phyloP scores from a whole-genome alignment of 139 green algal genomes.

The Zygnema circumcarinatum region DNA sequence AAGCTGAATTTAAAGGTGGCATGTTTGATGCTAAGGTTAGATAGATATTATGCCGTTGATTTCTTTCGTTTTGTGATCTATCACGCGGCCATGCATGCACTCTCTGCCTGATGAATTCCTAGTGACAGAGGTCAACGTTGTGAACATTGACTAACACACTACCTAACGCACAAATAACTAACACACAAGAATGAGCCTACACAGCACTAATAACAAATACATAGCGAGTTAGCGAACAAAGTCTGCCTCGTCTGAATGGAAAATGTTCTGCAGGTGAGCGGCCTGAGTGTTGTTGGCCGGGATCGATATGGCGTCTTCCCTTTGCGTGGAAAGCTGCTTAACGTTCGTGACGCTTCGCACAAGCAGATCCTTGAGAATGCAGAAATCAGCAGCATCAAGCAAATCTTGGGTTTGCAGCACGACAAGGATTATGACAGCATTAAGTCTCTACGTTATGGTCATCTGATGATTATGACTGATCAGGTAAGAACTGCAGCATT shows the following conservation, averaged over 20 bases:
- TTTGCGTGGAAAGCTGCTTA: slow-evolving; percentile 97
- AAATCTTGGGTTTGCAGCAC: slow-evolving; percentile 98
- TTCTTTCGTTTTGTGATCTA: no score
- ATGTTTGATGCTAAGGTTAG: no score
- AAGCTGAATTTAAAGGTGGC: background rate
- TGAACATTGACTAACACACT: background rate
- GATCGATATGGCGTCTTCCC: slow-evolving; percentile 98
- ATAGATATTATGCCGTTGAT: no score
- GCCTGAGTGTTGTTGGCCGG: slow-evolving; percentile 91
- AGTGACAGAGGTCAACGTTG: background rate
- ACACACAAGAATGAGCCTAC: no score
- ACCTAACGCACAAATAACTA: background rate
- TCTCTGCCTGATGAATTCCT: background rate
- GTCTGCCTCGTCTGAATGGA: background rate
- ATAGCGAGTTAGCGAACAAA: background rate
- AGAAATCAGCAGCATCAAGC: slow-evolving; percentile 98
- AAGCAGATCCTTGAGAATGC: slow-evolving; percentile 91
- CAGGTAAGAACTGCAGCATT: slow-evolving; percentile 74
- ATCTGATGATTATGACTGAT: slow-evolving; percentile 99
- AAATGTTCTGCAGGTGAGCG: slow-evolving; percentile 70
- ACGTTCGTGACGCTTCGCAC: slow-evolving; percentile 93
- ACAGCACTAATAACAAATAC: no score
- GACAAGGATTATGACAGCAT: slow-evolving; percentile 90
- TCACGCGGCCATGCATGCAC: no score
- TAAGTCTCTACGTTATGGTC: slow-evolving; percentile 94